Percentiles rank a stretch among this genome's conserved stretches.
These are phyloP conservation scores for Aspergillus caelatus DNA, from an alignment of 2,329 filamentous ascomycete species.

Conservation along the genomic window DNA sequence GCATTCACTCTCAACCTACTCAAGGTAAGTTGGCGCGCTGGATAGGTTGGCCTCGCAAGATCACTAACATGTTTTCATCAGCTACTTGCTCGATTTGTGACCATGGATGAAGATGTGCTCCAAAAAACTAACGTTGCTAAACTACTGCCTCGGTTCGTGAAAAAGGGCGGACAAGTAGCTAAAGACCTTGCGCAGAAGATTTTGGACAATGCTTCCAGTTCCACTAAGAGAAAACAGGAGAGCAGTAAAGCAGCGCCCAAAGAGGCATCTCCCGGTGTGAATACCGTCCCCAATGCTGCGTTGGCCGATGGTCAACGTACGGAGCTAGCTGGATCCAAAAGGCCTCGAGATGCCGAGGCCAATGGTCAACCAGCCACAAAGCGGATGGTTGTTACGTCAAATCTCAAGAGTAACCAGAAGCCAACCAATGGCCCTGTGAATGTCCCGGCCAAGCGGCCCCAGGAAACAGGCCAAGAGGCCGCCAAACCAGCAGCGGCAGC, in stretches of 20 bases:
- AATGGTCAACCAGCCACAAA: conserved; percentile 41
- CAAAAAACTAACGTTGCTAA: conserved; percentile 64
- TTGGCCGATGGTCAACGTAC: conserved; percentile 18
- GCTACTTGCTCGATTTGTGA: conserved; percentile 59
- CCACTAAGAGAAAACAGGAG: conserved; percentile 48
- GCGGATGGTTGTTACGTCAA: conserved; percentile 38
- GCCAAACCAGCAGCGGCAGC: conserved; percentile 34
- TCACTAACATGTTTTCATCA: conserved; percentile 35
- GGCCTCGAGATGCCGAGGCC: conserved; percentile 42
- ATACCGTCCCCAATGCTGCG: conserved; percentile 13
- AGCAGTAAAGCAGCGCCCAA: conserved; percentile 39
- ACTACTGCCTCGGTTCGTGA: conserved; percentile 59
- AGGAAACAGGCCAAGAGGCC: conserved; percentile 28
- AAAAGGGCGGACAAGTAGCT: conserved; percentile 60
- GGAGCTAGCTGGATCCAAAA: conserved; percentile 40
- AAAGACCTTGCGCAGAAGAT: conserved; percentile 60
- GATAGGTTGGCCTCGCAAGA: neutral
- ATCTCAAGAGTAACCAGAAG: conserved; percentile 36
- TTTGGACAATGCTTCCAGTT: conserved; percentile 50
- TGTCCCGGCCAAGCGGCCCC: conserved; percentile 31
- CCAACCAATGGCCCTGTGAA: conserved; percentile 25
- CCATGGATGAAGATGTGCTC: conserved; percentile 60
- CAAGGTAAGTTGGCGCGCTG: conserved; percentile 39
- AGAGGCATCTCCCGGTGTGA: conserved; percentile 36
- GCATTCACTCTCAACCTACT: conserved; percentile 48